These are phyloP conservation scores for Paraphaeosphaeria minitans DNA, from an alignment of 2,329 filamentous ascomycete species.

Conservation along the genomic window DNA sequence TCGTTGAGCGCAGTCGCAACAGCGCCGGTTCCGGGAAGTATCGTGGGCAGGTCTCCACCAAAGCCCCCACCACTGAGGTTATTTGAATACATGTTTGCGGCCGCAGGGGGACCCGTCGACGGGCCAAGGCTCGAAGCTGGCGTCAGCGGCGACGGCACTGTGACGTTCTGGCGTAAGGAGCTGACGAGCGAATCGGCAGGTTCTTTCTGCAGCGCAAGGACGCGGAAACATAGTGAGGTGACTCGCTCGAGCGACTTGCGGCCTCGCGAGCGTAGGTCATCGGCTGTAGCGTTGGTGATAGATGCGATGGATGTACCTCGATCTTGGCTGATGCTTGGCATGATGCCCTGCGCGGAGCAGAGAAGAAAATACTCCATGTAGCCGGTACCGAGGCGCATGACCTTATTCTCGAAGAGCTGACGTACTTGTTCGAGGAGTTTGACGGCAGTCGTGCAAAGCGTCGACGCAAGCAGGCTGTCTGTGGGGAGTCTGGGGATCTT, in stretches of 20 bases:
- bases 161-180: slow-evolving; percentile 27
- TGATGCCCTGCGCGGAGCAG: slow-evolving; percentile 36
- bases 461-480: slow-evolving; percentile 32
- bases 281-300: slow-evolving; percentile 20
- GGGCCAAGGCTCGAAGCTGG: slow-evolving; percentile 18
- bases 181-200: slow-evolving; percentile 27
- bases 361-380: slow-evolving; percentile 46
- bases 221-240: slow-evolving; percentile 31
- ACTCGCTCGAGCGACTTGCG: slow-evolving; percentile 35
- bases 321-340: slow-evolving; percentile 27
- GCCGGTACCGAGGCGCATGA: slow-evolving; percentile 42
- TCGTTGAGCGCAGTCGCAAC: slow-evolving; percentile 10
- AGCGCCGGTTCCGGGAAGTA: slow-evolving; percentile 14
- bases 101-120: slow-evolving; percentile 8
- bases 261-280: slow-evolving; percentile 27
- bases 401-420: slow-evolving; percentile 39
- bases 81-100: background rate
- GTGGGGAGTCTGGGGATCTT: slow-evolving; percentile 28
- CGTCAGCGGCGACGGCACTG: slow-evolving; percentile 9
- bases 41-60: slow-evolving; percentile 9
- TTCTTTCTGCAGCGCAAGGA: slow-evolving; percentile 40
- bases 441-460: slow-evolving; percentile 32
- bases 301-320: slow-evolving; percentile 24
- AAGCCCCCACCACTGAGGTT: slow-evolving; percentile 5
- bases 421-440: slow-evolving; percentile 37